Conservation (phyloP, 768 basidiomycete genomes). For the Hypholoma sublateritium region DNA sequence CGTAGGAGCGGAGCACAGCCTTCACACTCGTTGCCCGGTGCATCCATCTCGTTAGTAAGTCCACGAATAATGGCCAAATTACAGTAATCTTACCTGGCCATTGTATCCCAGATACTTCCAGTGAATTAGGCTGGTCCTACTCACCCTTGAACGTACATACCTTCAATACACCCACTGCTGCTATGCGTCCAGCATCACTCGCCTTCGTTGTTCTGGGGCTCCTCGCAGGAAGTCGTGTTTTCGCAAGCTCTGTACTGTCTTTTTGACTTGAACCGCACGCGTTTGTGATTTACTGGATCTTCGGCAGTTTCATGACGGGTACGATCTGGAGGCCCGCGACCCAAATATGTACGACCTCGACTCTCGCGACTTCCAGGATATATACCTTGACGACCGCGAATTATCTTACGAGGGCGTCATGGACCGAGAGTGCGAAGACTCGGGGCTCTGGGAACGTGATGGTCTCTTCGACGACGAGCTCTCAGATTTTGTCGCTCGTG, state of each 20-base stretch:
- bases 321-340: background rate
- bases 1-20: constrained; percentile 1
- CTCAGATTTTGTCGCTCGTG: background rate
- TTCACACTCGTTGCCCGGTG: constrained; percentile 4
- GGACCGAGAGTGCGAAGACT: background rate
- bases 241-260: background rate
- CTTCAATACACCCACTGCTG: background rate
- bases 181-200: background rate
- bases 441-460: background rate
- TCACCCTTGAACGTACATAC: background rate
- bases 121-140: constrained; percentile 5
- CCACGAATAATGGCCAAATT: background rate
- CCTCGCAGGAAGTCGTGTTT: background rate
- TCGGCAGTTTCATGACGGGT: background rate
- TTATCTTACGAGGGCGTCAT: background rate
- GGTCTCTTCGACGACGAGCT: background rate
- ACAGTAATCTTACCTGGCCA: background rate
- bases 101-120: background rate
- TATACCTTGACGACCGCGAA: background rate
- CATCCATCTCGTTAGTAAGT: constrained; percentile 4
- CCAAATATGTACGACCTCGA: background rate
- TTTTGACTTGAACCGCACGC: background rate
- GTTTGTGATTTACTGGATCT: background rate
- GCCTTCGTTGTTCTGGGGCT: background rate
- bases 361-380: background rate